Evolutionary conservation across 179 eudicot species (phyloP).

Genomic region (Pouteria campechiana): DNA sequence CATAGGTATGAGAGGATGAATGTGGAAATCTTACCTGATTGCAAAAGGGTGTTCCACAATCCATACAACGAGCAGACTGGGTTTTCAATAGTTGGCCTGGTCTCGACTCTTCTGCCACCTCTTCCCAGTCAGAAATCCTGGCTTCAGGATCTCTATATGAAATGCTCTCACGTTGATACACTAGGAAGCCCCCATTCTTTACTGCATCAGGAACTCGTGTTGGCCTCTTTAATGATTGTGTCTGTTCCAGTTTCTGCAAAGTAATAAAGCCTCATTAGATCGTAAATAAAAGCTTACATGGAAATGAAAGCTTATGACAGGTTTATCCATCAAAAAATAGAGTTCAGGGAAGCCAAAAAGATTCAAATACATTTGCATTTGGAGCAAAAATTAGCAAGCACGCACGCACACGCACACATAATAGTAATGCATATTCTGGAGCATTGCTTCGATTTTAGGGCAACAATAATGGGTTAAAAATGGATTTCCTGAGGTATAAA

Average conservation of each 20-base stretch:
- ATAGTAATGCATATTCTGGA: too few species aligned
- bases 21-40: slow-evolving; percentile 71
- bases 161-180: slow-evolving; percentile 83
- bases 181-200: slow-evolving; percentile 82
- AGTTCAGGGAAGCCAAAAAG: too few species aligned
- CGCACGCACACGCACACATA: too few species aligned
- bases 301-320: not conserved
- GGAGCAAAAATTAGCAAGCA: too few species aligned
- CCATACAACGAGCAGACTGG: slow-evolving; percentile 98
- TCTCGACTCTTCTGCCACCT: slow-evolving; percentile 76
- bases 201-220: slow-evolving; percentile 59
- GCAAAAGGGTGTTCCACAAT: slow-evolving; percentile 98
- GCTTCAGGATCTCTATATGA: slow-evolving; percentile 75
- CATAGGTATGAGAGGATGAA: not conserved
- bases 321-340: not conserved
- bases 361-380: too few species aligned
- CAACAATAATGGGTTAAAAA: too few species aligned
- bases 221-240: slow-evolving; percentile 37
- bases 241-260: slow-evolving; percentile 28
- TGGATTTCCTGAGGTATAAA: too few species aligned
- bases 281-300: not conserved
- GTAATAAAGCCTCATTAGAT: not conserved
- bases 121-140: slow-evolving; percentile 82
- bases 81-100: slow-evolving; percentile 81
- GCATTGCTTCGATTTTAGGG: too few species aligned